Evolutionary conservation across 176 grass and related monocot genomes (phyloP).

Genomic region (Cenchrus purpureus): DNA sequence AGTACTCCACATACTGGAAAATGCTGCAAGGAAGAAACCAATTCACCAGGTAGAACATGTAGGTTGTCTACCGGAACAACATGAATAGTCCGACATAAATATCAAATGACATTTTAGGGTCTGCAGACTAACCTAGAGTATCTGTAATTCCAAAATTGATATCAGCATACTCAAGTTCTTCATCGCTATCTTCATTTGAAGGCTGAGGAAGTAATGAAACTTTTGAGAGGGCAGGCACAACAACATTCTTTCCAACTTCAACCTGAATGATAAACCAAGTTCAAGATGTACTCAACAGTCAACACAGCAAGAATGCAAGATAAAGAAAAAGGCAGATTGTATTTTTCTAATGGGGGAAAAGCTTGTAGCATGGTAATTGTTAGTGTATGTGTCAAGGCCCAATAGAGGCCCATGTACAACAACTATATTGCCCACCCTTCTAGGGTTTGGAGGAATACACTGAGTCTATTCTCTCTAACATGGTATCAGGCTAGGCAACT

Average conservation of each 20-base stretch:
- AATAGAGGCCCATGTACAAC: too few species aligned
- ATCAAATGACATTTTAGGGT: not conserved
- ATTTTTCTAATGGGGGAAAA: too few species aligned
- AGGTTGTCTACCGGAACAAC: not conserved
- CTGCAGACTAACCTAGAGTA: constrained; percentile 68
- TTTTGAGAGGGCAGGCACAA: constrained; percentile 83
- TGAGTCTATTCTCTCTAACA: too few species aligned
- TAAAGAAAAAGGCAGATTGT: not conserved
- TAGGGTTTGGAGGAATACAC: too few species aligned
- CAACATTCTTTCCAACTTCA: constrained; percentile 88
- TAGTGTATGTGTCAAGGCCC: too few species aligned
- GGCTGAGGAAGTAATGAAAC: constrained; percentile 86
- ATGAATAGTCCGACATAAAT: too few species aligned
- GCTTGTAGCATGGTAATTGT: too few species aligned
- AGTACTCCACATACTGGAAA: constrained; percentile 74
- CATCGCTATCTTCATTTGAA: constrained; percentile 90
- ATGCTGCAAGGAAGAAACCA: constrained; percentile 61
- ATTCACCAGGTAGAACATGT: constrained; percentile 35
- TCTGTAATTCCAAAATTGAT: constrained; percentile 75
- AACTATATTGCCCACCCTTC: too few species aligned
- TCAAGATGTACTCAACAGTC: constrained; percentile 13
- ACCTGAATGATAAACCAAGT: constrained; percentile 57
- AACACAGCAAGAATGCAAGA: too few species aligned
- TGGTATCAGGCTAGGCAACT: too few species aligned
- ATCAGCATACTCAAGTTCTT: constrained; percentile 98